These are phyloP conservation scores for Camelina neglecta DNA, from an alignment of 345 rosid genomes.

Conservation along the genomic window DNA sequence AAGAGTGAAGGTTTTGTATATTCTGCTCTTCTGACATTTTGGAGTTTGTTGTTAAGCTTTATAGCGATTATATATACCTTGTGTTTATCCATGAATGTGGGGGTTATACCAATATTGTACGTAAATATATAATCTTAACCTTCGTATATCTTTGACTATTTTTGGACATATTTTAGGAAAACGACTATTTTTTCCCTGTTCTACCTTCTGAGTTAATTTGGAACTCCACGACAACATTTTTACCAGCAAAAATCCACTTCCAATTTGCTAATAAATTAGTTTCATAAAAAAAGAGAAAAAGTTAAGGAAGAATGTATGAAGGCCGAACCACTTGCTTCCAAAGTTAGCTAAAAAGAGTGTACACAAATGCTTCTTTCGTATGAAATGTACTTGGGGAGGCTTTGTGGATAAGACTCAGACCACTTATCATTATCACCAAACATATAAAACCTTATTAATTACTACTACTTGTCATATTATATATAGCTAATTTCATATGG, in stretches of 20 bases:
- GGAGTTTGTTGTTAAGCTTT: neutral
- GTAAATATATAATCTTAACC: neutral
- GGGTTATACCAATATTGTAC: neutral
- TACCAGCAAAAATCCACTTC: slow-evolving; percentile 4
- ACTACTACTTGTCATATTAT: slow-evolving; percentile 1
- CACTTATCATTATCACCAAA: slow-evolving; percentile 17
- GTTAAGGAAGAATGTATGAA: neutral
- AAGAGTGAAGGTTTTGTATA: slow-evolving; percentile 26
- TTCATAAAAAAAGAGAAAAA: neutral
- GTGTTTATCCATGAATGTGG: neutral
- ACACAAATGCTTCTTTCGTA: slow-evolving; percentile 11
- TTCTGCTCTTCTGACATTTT: slow-evolving; percentile 16
- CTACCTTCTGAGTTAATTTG: neutral
- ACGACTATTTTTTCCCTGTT: neutral
- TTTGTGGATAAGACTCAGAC: slow-evolving; percentile 13
- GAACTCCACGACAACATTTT: neutral
- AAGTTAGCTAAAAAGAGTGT: slow-evolving; percentile 4
- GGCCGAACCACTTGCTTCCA: neutral
- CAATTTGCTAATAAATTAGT: neutral
- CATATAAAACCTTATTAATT: slow-evolving; percentile 7
- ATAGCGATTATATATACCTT: slow-evolving; percentile 4
- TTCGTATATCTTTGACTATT: neutral
- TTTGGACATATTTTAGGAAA: neutral
- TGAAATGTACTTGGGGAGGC: neutral
- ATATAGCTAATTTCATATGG: neutral